Evolutionary conservation across 164 flowering plant genomes (phyloP).

Genomic region (Liquidambar formosana): DNA sequence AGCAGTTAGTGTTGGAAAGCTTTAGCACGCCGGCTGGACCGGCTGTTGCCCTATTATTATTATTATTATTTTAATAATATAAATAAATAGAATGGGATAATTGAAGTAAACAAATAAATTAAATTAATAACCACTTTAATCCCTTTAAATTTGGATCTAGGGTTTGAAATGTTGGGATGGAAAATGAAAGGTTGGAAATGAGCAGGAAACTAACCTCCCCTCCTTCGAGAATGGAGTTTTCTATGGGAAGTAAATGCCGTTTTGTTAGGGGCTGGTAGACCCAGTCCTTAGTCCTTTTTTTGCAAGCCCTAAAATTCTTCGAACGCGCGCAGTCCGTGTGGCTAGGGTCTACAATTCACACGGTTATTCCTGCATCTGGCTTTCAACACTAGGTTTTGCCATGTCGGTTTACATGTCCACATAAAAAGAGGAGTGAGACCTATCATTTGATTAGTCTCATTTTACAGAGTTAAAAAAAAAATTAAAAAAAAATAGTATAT

Average conservation of each 20-base stretch:
- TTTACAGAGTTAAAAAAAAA: too few species aligned
- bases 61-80: too few species aligned
- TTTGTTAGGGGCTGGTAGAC: constrained; percentile 31
- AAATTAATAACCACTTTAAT: too few species aligned
- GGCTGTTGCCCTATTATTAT: too few species aligned
- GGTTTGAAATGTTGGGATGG: constrained; percentile 16
- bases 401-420: too few species aligned
- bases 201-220: constrained; percentile 33
- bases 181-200: constrained; percentile 25
- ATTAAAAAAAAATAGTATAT: too few species aligned
- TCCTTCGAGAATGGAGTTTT: constrained; percentile 26
- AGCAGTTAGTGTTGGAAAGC: constrained; percentile 10
- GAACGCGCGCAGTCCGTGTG: neutral
- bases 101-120: too few species aligned
- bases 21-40: constrained; percentile 13
- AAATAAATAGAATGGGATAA: too few species aligned
- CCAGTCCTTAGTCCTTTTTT: constrained; percentile 10
- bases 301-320: neutral
- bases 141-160: constrained; percentile 32
- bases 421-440: too few species aligned
- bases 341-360: neutral
- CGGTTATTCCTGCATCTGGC: neutral
- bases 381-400: too few species aligned
- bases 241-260: constrained; percentile 26
- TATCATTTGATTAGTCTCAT: too few species aligned